Conservation (phyloP, 352 stramenopile genomes). For the Pythium scleroteichum region DNA sequence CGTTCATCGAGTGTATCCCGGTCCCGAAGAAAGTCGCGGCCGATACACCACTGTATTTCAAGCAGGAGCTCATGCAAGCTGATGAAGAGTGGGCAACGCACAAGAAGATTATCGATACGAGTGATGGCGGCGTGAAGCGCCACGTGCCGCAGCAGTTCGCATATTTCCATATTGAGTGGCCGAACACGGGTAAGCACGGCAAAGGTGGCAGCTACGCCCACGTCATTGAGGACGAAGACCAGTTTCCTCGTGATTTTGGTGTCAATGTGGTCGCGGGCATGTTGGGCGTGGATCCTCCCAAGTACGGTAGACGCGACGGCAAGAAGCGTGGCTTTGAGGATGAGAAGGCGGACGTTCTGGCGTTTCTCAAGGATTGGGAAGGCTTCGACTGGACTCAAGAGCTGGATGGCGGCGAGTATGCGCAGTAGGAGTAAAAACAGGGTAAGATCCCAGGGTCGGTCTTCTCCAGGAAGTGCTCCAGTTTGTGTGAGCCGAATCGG, state of each 20-base stretch:
- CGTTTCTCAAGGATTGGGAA: constrained; percentile 69
- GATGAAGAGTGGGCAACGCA: constrained; percentile 81
- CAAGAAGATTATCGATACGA: constrained; percentile 81
- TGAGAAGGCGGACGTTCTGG: constrained; percentile 62
- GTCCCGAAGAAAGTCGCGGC: constrained; percentile 58
- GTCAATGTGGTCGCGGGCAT: constrained; percentile 79
- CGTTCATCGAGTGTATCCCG: constrained; percentile 78
- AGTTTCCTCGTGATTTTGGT: constrained; percentile 79
- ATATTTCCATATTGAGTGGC: constrained; percentile 88
- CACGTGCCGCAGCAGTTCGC: constrained; percentile 76
- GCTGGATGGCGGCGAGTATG: constrained; percentile 65
- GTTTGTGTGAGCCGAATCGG: no score
- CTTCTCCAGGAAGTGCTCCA: no score
- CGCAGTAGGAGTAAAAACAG: neutral
- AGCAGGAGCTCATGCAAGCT: constrained; percentile 77
- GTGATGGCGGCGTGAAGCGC: constrained; percentile 53
- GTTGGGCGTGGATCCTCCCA: constrained; percentile 63
- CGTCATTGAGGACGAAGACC: constrained; percentile 77
- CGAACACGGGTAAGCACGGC: neutral
- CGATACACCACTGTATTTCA: constrained; percentile 80
- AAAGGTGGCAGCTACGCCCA: constrained; percentile 69
- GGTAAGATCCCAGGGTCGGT: no score
- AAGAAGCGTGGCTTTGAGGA: constrained; percentile 46
- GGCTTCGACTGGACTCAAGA: constrained; percentile 74
- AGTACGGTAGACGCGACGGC: constrained; percentile 55